phyloP scores from a whole-genome alignment of 257 asterid species.

The Rehmannia glutinosa region DNA sequence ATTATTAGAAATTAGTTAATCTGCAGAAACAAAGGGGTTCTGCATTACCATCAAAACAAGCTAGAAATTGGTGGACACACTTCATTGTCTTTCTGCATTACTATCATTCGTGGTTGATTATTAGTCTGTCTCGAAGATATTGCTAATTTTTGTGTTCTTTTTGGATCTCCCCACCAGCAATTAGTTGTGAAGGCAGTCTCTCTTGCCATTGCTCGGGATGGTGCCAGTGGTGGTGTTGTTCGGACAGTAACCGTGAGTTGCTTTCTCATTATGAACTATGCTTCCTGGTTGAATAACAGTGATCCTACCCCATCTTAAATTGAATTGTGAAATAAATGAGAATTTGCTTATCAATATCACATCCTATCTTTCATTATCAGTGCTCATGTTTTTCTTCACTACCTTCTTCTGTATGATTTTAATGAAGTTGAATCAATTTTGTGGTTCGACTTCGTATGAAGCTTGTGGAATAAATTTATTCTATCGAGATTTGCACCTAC shows the following conservation, averaged over 20 bases:
- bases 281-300: slow-evolving; percentile 5
- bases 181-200: slow-evolving; percentile 94
- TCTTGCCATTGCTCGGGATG: slow-evolving; percentile 99
- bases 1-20: too few relatives aligned
- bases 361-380: not conserved
- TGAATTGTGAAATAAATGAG: not conserved
- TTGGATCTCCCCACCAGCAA: slow-evolving; percentile 39
- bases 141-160: slow-evolving; percentile 6
- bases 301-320: not conserved
- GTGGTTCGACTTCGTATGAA: not conserved
- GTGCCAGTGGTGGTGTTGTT: slow-evolving; percentile 98
- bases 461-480: too few relatives aligned
- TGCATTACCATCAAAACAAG: too few relatives aligned
- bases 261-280: slow-evolving; percentile 18
- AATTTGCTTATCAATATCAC: not conserved
- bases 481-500: too few relatives aligned
- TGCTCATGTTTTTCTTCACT: not conserved
- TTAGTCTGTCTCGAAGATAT: too few relatives aligned
- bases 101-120: not conserved
- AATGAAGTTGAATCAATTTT: not conserved
- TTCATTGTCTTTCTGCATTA: too few relatives aligned
- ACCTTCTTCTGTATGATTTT: not conserved
- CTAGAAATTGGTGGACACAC: too few relatives aligned
- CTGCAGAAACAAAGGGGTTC: too few relatives aligned
- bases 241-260: slow-evolving; percentile 90